Evolutionary conservation across 306 rosid genomes (phyloP).

Genomic region (Vigna angularis): DNA sequence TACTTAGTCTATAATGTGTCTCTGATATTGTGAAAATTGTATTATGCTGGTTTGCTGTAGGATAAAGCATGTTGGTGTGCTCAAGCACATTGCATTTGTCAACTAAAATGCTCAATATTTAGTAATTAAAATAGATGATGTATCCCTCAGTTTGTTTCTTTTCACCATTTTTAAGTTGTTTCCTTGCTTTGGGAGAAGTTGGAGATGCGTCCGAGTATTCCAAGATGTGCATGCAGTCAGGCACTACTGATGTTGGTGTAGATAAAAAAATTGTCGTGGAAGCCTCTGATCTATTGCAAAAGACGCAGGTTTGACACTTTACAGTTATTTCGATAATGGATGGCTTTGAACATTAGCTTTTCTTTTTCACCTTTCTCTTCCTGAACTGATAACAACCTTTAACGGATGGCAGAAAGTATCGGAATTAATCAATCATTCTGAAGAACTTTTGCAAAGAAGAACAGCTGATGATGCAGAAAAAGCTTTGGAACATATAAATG

Average conservation of each 20-base stretch:
- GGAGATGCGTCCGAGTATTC: background rate
- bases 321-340: background rate
- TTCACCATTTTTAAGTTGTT: conserved; percentile 1
- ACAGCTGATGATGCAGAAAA: conserved; percentile 6
- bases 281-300: conserved; percentile 19
- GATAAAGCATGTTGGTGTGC: background rate
- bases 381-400: background rate
- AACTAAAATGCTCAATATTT: conserved; percentile 15
- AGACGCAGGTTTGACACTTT: conserved; percentile 13
- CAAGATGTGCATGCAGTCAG: background rate
- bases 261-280: background rate
- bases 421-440: conserved; percentile 24
- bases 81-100: background rate
- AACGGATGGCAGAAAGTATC: conserved; percentile 7
- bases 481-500: conserved; percentile 13
- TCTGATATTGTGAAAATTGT: background rate
- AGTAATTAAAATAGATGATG: background rate
- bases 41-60: background rate
- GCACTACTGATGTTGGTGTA: background rate
- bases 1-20: background rate
- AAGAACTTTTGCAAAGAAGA: conserved; percentile 22
- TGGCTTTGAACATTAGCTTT: background rate
- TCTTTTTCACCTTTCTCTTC: background rate
- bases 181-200: conserved; percentile 19
- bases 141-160: background rate